Percentiles rank a stretch among this genome's conserved stretches.
Conservation (phyloP, 768 basidiomycete species). For the Pholiota conissans region DNA sequence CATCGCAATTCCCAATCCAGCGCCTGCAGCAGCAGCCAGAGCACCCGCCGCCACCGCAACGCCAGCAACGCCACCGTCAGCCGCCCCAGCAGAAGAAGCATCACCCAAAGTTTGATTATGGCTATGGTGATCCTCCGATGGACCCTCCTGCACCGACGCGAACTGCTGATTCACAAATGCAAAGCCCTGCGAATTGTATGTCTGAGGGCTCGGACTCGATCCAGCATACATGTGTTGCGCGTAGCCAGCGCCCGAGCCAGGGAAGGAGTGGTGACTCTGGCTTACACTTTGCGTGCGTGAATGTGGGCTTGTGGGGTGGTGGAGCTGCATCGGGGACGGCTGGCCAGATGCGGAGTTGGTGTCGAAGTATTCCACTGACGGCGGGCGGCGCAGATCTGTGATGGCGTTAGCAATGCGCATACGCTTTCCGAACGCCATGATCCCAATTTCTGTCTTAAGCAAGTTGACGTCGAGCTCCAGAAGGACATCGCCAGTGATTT, state of each 20-base stretch:
- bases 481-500: conserved; percentile 96
- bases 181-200: conserved; percentile 32
- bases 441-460: conserved; percentile 92
- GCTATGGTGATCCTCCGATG: neutral
- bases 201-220: conserved; percentile 41
- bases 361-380: conserved; percentile 53
- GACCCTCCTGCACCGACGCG: conserved; percentile 8
- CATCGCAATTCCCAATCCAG: conserved; percentile 25
- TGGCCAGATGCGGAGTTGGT: conserved; percentile 28
- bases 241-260: conserved; percentile 25
- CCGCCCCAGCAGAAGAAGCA: neutral
- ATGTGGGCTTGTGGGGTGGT: conserved; percentile 23
- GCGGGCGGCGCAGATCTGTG: conserved; percentile 76
- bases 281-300: conserved; percentile 44
- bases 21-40: conserved; percentile 11
- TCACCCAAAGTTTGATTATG: neutral
- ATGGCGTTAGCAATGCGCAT: conserved; percentile 93
- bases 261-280: conserved; percentile 46
- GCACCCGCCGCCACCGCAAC: conserved; percentile 1
- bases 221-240: conserved; percentile 27
- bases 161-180: conserved; percentile 17
- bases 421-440: conserved; percentile 92
- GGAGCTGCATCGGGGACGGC: conserved; percentile 23
- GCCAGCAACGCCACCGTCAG: neutral
- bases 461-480: conserved; percentile 91